phyloP scores from a whole-genome alignment of 1,284 basidiomycete genomes.

The Gastroboletus turbinatus region DNA sequence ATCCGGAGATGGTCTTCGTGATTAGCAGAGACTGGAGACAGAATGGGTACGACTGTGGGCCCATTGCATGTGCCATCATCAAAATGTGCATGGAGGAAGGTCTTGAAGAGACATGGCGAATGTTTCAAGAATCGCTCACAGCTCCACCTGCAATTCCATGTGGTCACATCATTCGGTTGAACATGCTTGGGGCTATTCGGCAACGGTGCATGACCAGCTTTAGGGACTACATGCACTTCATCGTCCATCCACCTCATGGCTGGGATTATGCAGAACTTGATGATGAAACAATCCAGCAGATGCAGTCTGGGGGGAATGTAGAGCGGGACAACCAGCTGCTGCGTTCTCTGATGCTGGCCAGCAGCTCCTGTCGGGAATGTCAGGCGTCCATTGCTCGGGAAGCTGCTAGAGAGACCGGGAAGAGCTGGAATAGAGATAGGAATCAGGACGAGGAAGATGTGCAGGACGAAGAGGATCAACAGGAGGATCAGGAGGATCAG shows the following conservation, averaged over 20 bases:
- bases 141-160: background rate
- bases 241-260: fast-evolving
- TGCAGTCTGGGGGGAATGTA: background rate
- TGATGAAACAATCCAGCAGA: background rate
- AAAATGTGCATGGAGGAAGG: slow-evolving; percentile 1
- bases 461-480: too few relatives aligned
- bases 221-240: slow-evolving; percentile 6
- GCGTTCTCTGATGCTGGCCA: background rate
- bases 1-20: too few relatives aligned
- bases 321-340: background rate
- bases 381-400: background rate
- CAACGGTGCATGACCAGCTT: slow-evolving; percentile 1
- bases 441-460: too few relatives aligned
- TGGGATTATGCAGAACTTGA: slow-evolving; percentile 4
- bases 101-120: background rate
- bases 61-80: slow-evolving; percentile 4
- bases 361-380: background rate
- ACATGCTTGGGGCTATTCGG: background rate
- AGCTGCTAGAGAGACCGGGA: too few relatives aligned
- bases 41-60: background rate
- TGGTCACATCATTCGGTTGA: slow-evolving; percentile 2
- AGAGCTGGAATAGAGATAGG: too few relatives aligned
- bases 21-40: background rate
- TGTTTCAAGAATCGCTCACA: background rate
- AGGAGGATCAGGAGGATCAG: too few relatives aligned